Evolutionary conservation across 2,329 filamentous ascomycete species (phyloP).

Genomic region (Penicillium sclerotiorum): DNA sequence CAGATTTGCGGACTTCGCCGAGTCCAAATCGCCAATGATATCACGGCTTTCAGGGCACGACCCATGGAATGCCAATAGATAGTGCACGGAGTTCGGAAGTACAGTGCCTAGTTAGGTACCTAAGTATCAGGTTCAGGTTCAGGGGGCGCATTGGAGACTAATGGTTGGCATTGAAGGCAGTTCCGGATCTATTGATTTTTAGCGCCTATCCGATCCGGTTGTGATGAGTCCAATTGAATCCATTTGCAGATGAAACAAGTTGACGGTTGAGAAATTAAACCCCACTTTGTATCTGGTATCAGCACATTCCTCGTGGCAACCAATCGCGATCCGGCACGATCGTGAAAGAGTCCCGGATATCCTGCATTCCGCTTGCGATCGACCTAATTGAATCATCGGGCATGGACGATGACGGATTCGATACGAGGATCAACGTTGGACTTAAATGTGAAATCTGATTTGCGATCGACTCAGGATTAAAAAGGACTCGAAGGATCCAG

Average conservation of each 20-base stretch:
- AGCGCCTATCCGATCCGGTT: conserved; percentile 8
- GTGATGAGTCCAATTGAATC: conserved; percentile 17
- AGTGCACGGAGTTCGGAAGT: not conserved
- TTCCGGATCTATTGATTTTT: conserved; percentile 17
- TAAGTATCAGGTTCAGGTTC: no score
- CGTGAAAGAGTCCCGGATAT: not conserved
- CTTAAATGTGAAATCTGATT: no score
- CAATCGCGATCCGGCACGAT: conserved; percentile 9
- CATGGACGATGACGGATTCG: conserved; percentile 6
- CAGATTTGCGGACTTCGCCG: not conserved
- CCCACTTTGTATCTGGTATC: conserved; percentile 4
- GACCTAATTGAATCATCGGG: conserved; percentile 9
- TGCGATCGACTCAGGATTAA: no score
- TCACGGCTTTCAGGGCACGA: not conserved
- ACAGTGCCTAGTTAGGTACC: no score
- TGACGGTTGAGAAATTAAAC: not conserved
- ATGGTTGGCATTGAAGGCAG: not conserved
- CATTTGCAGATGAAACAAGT: no score
- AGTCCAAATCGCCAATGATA: conserved; percentile 10
- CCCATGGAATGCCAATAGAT: conserved; percentile 13
- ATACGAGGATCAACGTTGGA: no score
- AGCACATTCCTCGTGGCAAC: conserved; percentile 5
- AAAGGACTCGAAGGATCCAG: not conserved
- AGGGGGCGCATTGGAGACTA: no score
- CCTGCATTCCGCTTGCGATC: conserved; percentile 6